A percentile compares a stretch with the other conserved stretches of the same genome.
Conservation (phyloP, 225 moss, liverwort and hornwort species). For the Straminergon stramineum region DNA sequence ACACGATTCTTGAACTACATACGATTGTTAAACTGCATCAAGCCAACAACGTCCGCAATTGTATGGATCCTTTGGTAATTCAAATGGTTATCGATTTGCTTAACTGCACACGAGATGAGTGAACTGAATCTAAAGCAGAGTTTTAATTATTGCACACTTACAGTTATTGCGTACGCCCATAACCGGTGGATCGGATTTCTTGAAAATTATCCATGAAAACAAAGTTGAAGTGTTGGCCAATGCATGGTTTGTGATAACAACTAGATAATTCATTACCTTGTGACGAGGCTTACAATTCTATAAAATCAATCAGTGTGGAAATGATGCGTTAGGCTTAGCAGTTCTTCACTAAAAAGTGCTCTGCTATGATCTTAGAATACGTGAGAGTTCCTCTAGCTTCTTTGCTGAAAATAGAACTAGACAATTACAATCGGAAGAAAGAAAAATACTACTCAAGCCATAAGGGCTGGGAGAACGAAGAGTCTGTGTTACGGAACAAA, state of each 20-base stretch:
- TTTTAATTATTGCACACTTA: neutral
- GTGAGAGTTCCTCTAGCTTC: no score
- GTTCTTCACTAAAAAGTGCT: no score
- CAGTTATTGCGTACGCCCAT: neutral
- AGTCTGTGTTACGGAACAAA: no score
- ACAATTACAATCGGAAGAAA: no score
- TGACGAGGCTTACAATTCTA: neutral
- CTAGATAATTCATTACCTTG: no score
- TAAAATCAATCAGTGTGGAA: neutral
- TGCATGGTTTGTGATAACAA: neutral
- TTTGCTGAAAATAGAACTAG: no score
- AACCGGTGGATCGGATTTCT: no score
- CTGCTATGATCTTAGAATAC: no score
- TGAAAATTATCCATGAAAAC: neutral
- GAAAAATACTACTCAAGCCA: no score
- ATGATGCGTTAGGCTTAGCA: neutral
- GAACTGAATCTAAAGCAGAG: neutral
- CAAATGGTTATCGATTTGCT: neutral
- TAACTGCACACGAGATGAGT: neutral
- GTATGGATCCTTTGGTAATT: neutral
- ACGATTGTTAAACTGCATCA: neutral
- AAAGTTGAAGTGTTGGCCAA: neutral
- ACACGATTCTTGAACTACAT: neutral
- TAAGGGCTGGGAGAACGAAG: neutral
- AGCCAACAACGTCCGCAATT: neutral